phyloP scores from a whole-genome alignment of 768 basidiomycete species.

The Ramaria rubella region DNA sequence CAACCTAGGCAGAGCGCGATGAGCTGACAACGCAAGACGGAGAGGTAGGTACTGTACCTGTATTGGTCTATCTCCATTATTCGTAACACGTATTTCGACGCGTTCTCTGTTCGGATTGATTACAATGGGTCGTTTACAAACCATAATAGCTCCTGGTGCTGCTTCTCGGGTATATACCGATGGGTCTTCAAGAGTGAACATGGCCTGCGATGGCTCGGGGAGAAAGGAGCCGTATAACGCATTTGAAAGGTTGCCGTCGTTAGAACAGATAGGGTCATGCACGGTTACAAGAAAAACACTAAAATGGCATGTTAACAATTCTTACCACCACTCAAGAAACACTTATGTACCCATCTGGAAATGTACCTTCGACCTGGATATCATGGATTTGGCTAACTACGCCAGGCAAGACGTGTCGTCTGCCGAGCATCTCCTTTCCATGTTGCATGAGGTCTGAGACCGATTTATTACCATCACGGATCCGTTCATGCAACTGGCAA shows the following conservation, averaged over 20 bases:
- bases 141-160: conserved; percentile 71
- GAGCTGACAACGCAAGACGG: not conserved
- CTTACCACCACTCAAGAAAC: not conserved
- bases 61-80: conserved; percentile 89
- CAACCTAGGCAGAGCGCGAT: conserved; percentile 46
- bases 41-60: conserved; percentile 45
- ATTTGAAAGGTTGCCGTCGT: conserved; percentile 66
- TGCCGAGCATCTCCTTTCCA: conserved; percentile 82
- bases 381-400: conserved; percentile 74
- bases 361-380: conserved; percentile 93
- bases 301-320: too few species aligned
- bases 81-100: conserved; percentile 70
- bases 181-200: conserved; percentile 54
- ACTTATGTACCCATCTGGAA: conserved; percentile 70
- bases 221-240: conserved; percentile 95
- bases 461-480: conserved; percentile 81
- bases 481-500: conserved; percentile 87
- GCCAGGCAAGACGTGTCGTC: conserved; percentile 80
- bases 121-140: conserved; percentile 55
- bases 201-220: conserved; percentile 59
- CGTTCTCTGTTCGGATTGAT: conserved; percentile 63
- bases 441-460: conserved; percentile 91
- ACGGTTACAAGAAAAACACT: conserved; percentile 96
- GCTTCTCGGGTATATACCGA: conserved; percentile 45
- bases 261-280: conserved; percentile 88